Evolutionary conservation across 306 rosid species (phyloP), one percentile per base, ranked within the genome.

Genomic region (Cucurbita pepo): DNA sequence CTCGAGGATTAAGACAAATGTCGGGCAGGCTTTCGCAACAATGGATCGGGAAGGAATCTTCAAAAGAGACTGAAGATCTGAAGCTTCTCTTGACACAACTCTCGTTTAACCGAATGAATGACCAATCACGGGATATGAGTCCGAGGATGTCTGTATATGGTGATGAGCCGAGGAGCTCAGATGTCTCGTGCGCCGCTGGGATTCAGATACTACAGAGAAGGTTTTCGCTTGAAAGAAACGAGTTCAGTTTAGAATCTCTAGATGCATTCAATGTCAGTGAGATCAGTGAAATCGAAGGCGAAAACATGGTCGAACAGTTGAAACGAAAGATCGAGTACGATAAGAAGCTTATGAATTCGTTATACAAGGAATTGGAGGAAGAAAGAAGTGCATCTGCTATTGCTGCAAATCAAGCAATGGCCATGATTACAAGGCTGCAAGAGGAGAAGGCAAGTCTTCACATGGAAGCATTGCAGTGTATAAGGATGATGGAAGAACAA

Each of bases 191-290:
- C 73, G 77, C 84, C 43, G 30, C 81, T 64, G 96, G 96, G 54
- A 82, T 86, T 77, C 96, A 86, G 52, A 76, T 86, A 44, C 92
- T 86, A 76, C 94, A 90, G 58, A 85, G 60, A 48, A 86, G 89
- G 88, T 76, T 90, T 62, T 86, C 96, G 36, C 99, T 95, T 5
- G 97, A 95, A 78, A 84, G 97, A 76, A 91, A 95, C 12, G 99
- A 89, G 79, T 95, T 97, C 47, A 86, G 92, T 57, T 74, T 95
- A 84, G 76, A 73, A 50, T 95, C 95, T 77, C 30, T 91, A 36
- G 97, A 95, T 77, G 96, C 96, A 80, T 91, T 91, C 84, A 76
- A 77, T 69, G 77, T 84, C 19, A 79, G 83, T 71, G 88, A 84
- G 70, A 79, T 84, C 41, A 84, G 83, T 71, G 88, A 84, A 74